Evolutionary conservation across 139 green algal genomes (phyloP).

Genomic region (Tetraselmis chui): DNA sequence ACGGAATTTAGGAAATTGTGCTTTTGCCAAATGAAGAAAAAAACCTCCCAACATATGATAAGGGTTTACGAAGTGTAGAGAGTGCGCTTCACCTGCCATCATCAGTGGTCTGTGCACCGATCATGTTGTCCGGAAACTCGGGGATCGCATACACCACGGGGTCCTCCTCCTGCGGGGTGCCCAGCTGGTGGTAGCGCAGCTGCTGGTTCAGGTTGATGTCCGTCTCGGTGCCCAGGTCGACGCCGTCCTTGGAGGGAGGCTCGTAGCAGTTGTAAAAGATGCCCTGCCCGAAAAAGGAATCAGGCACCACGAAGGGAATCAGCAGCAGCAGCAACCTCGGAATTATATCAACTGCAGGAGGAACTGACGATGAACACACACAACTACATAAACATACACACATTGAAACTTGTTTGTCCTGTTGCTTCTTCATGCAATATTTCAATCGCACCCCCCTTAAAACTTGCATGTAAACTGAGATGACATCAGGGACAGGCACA

Average conservation of each 20-base stretch:
- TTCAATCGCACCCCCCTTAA: too few species aligned
- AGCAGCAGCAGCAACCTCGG: background rate
- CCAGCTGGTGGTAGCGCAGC: constrained; percentile 82
- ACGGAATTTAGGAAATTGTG: too few species aligned
- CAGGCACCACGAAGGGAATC: background rate
- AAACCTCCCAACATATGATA: background rate
- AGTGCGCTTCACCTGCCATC: constrained; percentile 65
- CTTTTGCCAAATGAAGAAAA: background rate
- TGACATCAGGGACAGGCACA: too few species aligned
- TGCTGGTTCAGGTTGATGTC: constrained; percentile 64
- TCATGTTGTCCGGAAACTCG: constrained; percentile 63
- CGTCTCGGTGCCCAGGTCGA: constrained; percentile 76
- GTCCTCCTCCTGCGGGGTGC: constrained; percentile 62
- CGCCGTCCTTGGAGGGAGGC: constrained; percentile 14
- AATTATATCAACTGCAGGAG: too few species aligned
- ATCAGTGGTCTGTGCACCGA: constrained; percentile 61
- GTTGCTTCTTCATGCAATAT: too few species aligned
- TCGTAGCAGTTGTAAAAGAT: constrained; percentile 88
- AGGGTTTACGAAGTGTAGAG: too few species aligned
- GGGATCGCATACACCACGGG: constrained; percentile 41
- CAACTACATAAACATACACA: too few species aligned
- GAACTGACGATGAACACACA: too few species aligned
- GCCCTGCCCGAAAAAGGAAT: constrained; percentile 24
- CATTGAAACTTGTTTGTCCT: too few species aligned
- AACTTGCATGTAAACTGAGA: too few species aligned